phyloP scores from a whole-genome alignment of 768 basidiomycete genomes.

The Boletales sp. region DNA sequence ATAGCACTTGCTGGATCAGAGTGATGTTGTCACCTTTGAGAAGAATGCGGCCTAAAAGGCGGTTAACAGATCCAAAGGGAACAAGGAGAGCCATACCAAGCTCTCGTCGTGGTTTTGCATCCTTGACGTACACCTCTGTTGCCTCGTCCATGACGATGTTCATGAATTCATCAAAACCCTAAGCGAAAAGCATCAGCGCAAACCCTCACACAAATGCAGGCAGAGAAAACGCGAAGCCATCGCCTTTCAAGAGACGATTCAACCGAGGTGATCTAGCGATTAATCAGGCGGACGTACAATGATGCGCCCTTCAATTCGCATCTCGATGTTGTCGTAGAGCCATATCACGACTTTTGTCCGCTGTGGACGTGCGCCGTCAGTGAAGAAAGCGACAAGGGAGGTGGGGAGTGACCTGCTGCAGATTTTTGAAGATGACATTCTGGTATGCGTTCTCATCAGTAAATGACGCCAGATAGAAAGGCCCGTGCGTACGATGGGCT shows the following conservation, averaged over 20 bases:
- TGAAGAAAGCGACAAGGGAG: conserved; percentile 3
- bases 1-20: conserved; percentile 75
- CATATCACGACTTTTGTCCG: conserved; percentile 85
- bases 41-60: conserved; percentile 76
- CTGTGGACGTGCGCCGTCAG: conserved; percentile 37
- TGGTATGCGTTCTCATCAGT: conserved; percentile 27
- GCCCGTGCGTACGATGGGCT: conserved; percentile 82
- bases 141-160: conserved; percentile 95
- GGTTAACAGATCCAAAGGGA: neutral
- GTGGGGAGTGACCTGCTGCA: conserved; percentile 62
- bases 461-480: neutral
- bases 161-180: conserved; percentile 99
- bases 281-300: conserved; percentile 61
- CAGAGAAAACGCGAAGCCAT: conserved; percentile 15
- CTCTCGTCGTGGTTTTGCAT: conserved; percentile 78
- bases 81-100: conserved; percentile 56
- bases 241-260: conserved; percentile 39
- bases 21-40: conserved; percentile 99
- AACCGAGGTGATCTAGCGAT: conserved; percentile 32
- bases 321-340: conserved; percentile 96
- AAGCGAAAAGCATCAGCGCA: conserved; percentile 23
- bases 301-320: conserved; percentile 94
- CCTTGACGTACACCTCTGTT: conserved; percentile 87
- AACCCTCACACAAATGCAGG: neutral
- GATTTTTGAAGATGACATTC: conserved; percentile 99